Base-by-base conservation (phyloP, 305 asterid species). In the Solanum hybrid region DNA sequence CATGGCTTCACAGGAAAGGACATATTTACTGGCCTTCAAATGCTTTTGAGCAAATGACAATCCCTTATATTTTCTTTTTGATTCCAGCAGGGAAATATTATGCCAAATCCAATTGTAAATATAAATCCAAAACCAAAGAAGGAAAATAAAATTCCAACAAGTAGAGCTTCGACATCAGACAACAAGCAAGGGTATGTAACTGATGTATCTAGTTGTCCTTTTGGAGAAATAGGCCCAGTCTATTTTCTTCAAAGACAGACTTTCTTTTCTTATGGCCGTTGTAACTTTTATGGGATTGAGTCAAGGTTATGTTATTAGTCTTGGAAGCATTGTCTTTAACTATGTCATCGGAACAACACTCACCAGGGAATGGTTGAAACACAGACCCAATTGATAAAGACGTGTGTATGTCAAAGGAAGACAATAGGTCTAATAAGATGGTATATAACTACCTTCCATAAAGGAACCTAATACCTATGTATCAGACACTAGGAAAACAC, bases 141-240 rank as follows among this genome's bases (percentile, higher is more conserved):
- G 94, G 90, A 93, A 12, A 96, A 94, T 82, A 89, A 90, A 83
- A 45, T 94, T 37, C 91, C 95, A 76, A 95, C 91, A 92, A 95
- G 91, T 90, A 94, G 95, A 93, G 98, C 95, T 84, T 97, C 99
- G 36, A 93, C 98, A 34, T 96, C 99, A 91, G 94, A 93, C 91
- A 94, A 91, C 93, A 94, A 94, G 94, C 95, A 92, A 86, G 94
- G 95, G 99, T 97, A 93, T 89, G 94, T 61, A 31, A 2, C 14
- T 84, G 88, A 57, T 57, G 76, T 51, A 31, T 51, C 39, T 84
- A 20, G 41, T 51, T 45, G 41, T 51, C 76, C 76, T 84, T 51
- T 84, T 84, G 29, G 75, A 79, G 51, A 89, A 89, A 84, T 76
- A 77, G 13, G 76, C 3, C 89, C 85, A 75, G n/a, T 84, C 41